These are phyloP conservation scores for Aspergillus funiculosus DNA, from an alignment of 495 filamentous ascomycete species.

Conservation along the genomic window DNA sequence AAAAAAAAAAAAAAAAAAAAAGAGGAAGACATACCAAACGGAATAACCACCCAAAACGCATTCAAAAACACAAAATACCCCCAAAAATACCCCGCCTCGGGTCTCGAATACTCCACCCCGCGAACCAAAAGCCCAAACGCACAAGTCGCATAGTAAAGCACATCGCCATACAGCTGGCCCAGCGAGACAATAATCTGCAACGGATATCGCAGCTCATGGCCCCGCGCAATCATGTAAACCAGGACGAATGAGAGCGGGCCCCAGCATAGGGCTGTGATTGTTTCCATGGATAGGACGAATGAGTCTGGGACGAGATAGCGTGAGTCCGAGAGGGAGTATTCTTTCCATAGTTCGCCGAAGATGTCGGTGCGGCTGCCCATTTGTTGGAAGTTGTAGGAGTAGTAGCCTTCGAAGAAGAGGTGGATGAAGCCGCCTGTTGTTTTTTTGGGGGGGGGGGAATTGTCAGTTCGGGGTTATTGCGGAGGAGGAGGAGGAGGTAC, in stretches of 20 bases:
- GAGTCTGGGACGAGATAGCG: slow-evolving; percentile 64
- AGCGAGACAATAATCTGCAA: slow-evolving; percentile 62
- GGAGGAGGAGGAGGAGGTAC: background rate
- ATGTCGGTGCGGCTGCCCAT: slow-evolving; percentile 45
- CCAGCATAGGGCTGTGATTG: slow-evolving; percentile 68
- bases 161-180: slow-evolving; percentile 75
- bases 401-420: slow-evolving; percentile 72
- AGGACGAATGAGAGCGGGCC: slow-evolving; percentile 63
- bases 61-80: slow-evolving; percentile 75
- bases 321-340: slow-evolving; percentile 72
- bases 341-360: slow-evolving; percentile 74
- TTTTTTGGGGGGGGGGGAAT: background rate
- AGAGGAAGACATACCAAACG: slow-evolving; percentile 36
- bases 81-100: slow-evolving; percentile 73
- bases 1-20: slow-evolving; percentile 1
- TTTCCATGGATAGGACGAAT: slow-evolving; percentile 74
- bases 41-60: slow-evolving; percentile 69
- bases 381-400: slow-evolving; percentile 48
- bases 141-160: slow-evolving; percentile 74
- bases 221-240: slow-evolving; percentile 50
- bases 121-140: slow-evolving; percentile 51
- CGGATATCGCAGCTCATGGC: slow-evolving; percentile 55
- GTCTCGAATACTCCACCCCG: slow-evolving; percentile 55
- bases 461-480: too few relatives aligned
- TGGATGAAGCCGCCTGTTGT: slow-evolving; percentile 56